phyloP scores from a whole-genome alignment of 1,139 yeast species.

The Kurtzmaniella natalensis region DNA sequence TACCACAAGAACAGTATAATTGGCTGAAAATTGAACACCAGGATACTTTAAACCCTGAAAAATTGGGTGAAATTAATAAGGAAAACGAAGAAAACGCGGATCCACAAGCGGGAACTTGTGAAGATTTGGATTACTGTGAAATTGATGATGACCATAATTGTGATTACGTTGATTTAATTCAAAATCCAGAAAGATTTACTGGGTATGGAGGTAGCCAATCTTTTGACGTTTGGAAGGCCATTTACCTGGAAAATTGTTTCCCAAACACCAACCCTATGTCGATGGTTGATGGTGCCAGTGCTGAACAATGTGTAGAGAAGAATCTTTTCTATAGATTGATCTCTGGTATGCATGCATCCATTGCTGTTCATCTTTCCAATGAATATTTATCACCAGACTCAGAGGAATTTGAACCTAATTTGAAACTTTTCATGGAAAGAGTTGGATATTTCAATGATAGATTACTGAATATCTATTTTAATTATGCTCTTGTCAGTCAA shows the following conservation, averaged over 20 bases:
- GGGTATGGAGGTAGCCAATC: conserved; percentile 95
- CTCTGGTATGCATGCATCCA: conserved; percentile 94
- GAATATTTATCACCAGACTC: conserved; percentile 73
- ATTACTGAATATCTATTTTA: conserved; percentile 83
- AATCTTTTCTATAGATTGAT: conserved; percentile 81
- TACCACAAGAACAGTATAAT: conserved; percentile 39
- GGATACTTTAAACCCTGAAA: conserved; percentile 69
- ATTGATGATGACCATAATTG: conserved; percentile 60
- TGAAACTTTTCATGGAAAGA: conserved; percentile 77
- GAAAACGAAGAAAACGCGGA: conserved; percentile 13
- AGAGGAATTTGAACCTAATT: conserved; percentile 80
- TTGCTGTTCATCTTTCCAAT: conserved; percentile 87
- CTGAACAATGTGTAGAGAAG: conserved; percentile 68
- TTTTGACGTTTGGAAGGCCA: conserved; percentile 87
- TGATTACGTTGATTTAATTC: conserved; percentile 79
- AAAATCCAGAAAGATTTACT: conserved; percentile 94
- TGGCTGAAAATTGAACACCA: conserved; percentile 59
- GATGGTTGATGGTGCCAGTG: conserved; percentile 17
- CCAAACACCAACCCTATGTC: conserved; percentile 46
- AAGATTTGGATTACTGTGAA: conserved; percentile 51
- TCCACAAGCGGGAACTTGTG: conserved; percentile 23
- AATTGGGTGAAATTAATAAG: conserved; percentile 50
- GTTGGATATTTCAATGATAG: conserved; percentile 91
- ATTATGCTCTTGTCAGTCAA: conserved; percentile 83
- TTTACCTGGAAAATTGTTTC: conserved; percentile 89